These are phyloP conservation scores for Trichoderma koningii DNA, from an alignment of 2,329 filamentous ascomycete species.

Conservation along the genomic window DNA sequence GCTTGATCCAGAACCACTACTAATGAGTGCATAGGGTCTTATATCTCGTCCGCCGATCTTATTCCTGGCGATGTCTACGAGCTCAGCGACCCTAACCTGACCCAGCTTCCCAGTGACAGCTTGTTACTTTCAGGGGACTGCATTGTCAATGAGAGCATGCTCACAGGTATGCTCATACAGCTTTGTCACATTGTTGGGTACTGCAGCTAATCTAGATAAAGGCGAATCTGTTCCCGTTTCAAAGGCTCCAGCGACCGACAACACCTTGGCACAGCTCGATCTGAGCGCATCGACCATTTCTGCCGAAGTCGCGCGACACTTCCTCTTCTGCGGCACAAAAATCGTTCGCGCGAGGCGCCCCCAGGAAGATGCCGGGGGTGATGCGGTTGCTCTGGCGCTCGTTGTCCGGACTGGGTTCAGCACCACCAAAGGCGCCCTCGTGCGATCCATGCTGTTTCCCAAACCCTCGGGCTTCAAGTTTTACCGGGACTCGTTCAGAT, in stretches of 20 bases:
- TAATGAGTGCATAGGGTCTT: conserved; percentile 58
- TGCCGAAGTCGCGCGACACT: conserved; percentile 80
- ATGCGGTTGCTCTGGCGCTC: conserved; percentile 88
- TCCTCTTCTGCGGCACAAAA: conserved; percentile 93
- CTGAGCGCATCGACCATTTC: conserved; percentile 79
- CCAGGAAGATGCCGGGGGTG: conserved; percentile 80
- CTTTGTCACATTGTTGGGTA: conserved; percentile 33
- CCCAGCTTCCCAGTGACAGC: conserved; percentile 89
- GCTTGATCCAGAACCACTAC: background rate
- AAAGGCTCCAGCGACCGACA: conserved; percentile 80
- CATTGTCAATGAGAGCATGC: conserved; percentile 99
- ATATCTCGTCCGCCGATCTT: conserved; percentile 81
- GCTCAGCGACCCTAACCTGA: conserved; percentile 86
- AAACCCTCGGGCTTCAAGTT: conserved; percentile 99
- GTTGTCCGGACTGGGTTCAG: conserved; percentile 95
- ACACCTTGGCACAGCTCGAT: conserved; percentile 74
- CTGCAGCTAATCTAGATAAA: conserved; percentile 29
- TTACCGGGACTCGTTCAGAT: conserved; percentile 94
- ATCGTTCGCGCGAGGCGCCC: conserved; percentile 88
- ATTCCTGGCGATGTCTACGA: conserved; percentile 97
- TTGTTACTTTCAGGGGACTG: conserved; percentile 90
- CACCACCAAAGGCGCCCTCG: conserved; percentile 92
- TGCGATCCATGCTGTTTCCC: conserved; percentile 97
- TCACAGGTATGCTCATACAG: conserved; percentile 61
- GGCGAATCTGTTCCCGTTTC: conserved; percentile 96